Evolutionary conservation across 371 early-diverging fungal species (phyloP), one percentile per base, ranked within the genome.

Genomic region (Rhizopus delemar): DNA sequence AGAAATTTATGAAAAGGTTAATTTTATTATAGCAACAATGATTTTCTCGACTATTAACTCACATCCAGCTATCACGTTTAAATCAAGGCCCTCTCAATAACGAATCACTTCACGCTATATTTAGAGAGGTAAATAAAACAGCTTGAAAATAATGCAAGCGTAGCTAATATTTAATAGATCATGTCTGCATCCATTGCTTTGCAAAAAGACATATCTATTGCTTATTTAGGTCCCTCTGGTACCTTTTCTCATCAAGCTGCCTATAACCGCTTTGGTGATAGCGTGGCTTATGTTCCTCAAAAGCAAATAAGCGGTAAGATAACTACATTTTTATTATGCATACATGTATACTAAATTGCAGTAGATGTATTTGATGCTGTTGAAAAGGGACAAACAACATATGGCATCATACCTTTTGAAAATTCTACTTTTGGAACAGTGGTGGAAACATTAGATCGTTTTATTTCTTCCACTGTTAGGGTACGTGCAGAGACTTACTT

Each of bases 401-500:
- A 94, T 65, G 96, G 95, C n/a, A 75, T 96, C 43, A 89, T 97
- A 0, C 98, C 98, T 9, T 92, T 94, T 70, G 98, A 97, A 69
- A 97, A 97, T 73, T 95, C 94, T 9, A 90, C 90, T 7, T 88
- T 86, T 67, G 96, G 96, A 32, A 82, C 86, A 4, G 96, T 97
- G 1, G 84, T 86, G 7, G 86, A 90, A 52, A 90, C 96, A 0
- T 69, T 97, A 32, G 95, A 97, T 66, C 70, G 81, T 51, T 90
- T 92, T 58, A 78, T 88, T 43, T 70, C 73, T 46, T 80, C 84
- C 60, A 70, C 56, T 57, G 78, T 74, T 53, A 82, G 70, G 62
- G 83, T 88, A 22, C 71, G 86, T 32, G 86, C 86, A 0, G 89
- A 88, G 58, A 81, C 81, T 0, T 88, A 86, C 68, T 74, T 93